Conservation (phyloP, 495 filamentous ascomycete species). For the Aspergillus egyptiacus region DNA sequence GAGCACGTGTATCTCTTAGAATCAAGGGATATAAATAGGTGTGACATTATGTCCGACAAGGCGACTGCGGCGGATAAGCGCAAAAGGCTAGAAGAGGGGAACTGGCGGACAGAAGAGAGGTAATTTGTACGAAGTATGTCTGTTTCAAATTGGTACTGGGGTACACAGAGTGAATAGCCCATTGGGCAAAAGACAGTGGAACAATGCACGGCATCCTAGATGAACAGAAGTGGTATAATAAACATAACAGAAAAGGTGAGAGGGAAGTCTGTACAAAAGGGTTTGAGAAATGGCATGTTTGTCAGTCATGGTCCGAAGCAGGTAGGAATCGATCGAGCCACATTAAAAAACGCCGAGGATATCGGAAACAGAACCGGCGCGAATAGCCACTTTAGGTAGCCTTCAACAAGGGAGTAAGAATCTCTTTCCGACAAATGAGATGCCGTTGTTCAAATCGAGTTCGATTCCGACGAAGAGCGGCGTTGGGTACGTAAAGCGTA, state of each 20-base stretch:
- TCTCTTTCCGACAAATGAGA: not conserved
- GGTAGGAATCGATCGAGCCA: conserved; percentile 1
- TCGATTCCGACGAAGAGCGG: not conserved
- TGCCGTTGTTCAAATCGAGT: not conserved
- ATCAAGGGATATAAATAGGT: no score
- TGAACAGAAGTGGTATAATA: conserved; percentile 23
- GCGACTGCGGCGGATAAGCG: no score
- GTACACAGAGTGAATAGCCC: conserved; percentile 3
- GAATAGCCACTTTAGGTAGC: no score
- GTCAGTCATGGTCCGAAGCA: conserved; percentile 7
- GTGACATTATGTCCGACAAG: no score
- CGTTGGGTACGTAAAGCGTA: not conserved
- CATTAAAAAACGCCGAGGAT: no score
- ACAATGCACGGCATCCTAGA: conserved; percentile 1
- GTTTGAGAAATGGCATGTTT: conserved; percentile 2
- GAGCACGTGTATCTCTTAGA: no score
- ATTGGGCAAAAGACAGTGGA: conserved; percentile 7
- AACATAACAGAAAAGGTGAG: conserved; percentile 3
- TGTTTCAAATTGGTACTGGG: conserved; percentile 5
- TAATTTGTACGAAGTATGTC: no score
- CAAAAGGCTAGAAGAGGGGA: not conserved
- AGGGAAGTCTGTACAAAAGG: conserved; percentile 5
- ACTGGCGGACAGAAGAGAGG: no score
- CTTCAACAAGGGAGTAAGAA: no score
- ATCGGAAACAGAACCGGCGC: no score